phyloP scores from a whole-genome alignment of 169 alveolate genomes.

The Plasmodium yoelii region DNA sequence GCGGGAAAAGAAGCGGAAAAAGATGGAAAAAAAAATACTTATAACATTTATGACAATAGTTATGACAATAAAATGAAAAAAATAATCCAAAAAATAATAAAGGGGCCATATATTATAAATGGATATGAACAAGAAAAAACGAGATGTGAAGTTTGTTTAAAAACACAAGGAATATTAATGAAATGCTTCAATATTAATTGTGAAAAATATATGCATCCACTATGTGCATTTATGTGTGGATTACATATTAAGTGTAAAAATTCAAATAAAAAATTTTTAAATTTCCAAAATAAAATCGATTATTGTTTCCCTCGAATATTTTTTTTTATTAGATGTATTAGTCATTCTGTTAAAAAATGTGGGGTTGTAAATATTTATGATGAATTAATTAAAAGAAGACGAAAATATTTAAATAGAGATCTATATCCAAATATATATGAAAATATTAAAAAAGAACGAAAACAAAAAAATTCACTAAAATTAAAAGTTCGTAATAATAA shows the following conservation, averaged over 20 bases:
- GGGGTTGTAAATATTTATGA: conserved; percentile 51
- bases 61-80: not conserved
- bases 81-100: not conserved
- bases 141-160: conserved; percentile 55
- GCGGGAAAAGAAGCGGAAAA: not conserved
- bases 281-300: conserved; percentile 53
- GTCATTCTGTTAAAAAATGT: conserved; percentile 53
- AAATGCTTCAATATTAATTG: conserved; percentile 46
- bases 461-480: conserved; percentile 45
- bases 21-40: too few relatives aligned
- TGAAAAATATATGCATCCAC: conserved; percentile 43
- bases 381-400: conserved; percentile 45
- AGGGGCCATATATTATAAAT: conserved; percentile 18
- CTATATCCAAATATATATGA: conserved; percentile 68
- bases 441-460: conserved; percentile 71
- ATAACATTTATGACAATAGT: too few relatives aligned
- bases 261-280: conserved; percentile 55
- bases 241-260: conserved; percentile 57
- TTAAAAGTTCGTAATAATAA: conserved; percentile 20
- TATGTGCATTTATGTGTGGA: conserved; percentile 76
- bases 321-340: conserved; percentile 47
- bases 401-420: conserved; percentile 72
- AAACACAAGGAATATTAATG: conserved; percentile 42
- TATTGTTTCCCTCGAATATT: conserved; percentile 69
- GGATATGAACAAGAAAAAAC: conserved; percentile 26